phyloP scores from a whole-genome alignment of 805 yeast species.

The Kluyveromyces aestuarii region DNA sequence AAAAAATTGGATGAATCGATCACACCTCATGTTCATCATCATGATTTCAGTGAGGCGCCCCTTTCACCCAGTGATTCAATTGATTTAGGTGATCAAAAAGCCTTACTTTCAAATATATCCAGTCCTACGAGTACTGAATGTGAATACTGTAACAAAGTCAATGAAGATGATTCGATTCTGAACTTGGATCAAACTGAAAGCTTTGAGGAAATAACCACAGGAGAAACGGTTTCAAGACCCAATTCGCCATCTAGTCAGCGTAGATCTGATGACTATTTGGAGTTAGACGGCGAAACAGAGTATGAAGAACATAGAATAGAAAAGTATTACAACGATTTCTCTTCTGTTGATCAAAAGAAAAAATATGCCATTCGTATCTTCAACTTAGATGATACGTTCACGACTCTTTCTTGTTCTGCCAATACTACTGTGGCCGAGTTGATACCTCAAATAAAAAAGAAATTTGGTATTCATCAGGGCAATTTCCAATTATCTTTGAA shows the following conservation, averaged over 20 bases:
- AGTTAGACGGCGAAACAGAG: constrained; percentile 25
- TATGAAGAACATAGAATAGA: constrained; percentile 31
- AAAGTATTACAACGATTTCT: constrained; percentile 29
- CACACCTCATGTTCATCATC: constrained; percentile 1
- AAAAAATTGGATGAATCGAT: background rate
- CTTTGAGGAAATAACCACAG: background rate
- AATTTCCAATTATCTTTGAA: constrained; percentile 69
- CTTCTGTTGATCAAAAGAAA: constrained; percentile 24
- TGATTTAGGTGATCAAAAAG: background rate
- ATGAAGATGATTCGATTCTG: background rate
- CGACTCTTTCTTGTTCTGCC: constrained; percentile 69
- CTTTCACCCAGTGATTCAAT: background rate
- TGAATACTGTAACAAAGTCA: background rate
- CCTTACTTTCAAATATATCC: background rate
- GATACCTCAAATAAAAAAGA: constrained; percentile 60
- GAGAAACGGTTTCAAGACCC: background rate
- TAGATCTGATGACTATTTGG: background rate
- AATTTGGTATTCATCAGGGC: constrained; percentile 64
- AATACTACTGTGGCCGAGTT: constrained; percentile 72
- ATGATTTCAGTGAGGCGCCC: constrained; percentile 1
- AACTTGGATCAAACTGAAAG: background rate
- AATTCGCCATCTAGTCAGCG: background rate
- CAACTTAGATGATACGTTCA: constrained; percentile 75
- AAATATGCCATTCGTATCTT: constrained; percentile 55
- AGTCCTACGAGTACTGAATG: background rate